phyloP scores from a whole-genome alignment of 2,329 filamentous ascomycete genomes.

The Sporothrix brasiliensis region DNA sequence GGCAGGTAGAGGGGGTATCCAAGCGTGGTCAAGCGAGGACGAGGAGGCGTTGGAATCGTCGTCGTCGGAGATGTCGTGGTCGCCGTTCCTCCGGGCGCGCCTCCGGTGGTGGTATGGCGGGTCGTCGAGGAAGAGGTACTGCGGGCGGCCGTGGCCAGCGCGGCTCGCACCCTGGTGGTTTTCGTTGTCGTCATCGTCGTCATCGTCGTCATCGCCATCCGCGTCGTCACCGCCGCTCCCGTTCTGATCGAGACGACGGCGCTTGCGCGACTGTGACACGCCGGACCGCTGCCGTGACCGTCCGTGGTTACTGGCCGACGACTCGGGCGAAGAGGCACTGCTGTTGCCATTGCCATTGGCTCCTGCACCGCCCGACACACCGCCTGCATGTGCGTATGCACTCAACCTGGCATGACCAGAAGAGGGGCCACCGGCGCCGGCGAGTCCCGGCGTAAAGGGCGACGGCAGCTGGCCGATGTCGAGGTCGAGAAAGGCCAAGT shows the following conservation, averaged over 20 bases:
- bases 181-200: too few relatives aligned
- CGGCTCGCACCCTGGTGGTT: not conserved
- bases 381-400: not conserved
- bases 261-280: not conserved
- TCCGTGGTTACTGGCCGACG: slow-evolving; percentile 17
- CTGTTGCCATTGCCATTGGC: slow-evolving; percentile 4
- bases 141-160: not conserved
- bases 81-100: not conserved
- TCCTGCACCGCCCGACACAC: not conserved
- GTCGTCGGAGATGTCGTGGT: not conserved
- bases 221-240: not conserved
- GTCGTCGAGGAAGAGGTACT: slow-evolving; percentile 26
- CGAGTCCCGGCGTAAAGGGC: slow-evolving; percentile 5
- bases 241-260: not conserved
- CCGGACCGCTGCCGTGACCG: slow-evolving; percentile 26
- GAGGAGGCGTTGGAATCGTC: slow-evolving; percentile 1
- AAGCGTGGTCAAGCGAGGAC: slow-evolving; percentile 18
- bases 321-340: not conserved
- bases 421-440: not conserved
- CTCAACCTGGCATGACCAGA: not conserved
- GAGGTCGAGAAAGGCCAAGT: slow-evolving; percentile 27
- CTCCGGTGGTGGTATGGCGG: slow-evolving; percentile 15
- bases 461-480: slow-evolving; percentile 25
- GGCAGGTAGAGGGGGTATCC: slow-evolving; percentile 29
- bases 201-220: not conserved